Evolutionary conservation across 495 filamentous ascomycete genomes (phyloP), one percentile per base, ranked within the genome.

Genomic region (Penicillium verhagenii): DNA sequence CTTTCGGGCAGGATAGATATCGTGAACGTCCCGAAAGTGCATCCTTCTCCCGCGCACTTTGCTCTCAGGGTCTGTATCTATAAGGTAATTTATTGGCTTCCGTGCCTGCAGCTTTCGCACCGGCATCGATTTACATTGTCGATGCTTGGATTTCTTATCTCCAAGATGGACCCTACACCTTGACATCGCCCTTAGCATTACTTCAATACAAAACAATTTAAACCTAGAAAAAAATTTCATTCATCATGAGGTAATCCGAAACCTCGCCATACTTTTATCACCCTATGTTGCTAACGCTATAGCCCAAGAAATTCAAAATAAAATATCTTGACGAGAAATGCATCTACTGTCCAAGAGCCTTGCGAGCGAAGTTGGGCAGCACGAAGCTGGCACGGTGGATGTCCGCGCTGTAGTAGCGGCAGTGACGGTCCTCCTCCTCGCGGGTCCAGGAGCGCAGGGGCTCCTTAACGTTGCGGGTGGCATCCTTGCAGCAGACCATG

Each of bases 401-500:
- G 65, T 90, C 87, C 64, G 87, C 80, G 76, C 93, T 97, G 80
- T 97, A 97, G 83, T 99, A 99, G 68, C 83, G 79, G 86, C 88
- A 96, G 47, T 90, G 77, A 75, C 88, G 87, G 65, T 87, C 85
- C 82, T 99, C 95, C 74, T 97, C 92, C 75, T 97, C 92, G 54
- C 77, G 72, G 49, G 82, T 75, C 84, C 89, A 94, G 50, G 72
- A 74, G 64, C 95, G 87, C 25, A 96, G 58, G 33, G 95, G 95
- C 72, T 85, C 86, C 66, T 78, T 87, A 53, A 97, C 83, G 75
- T 99, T 84, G 68, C 87, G 84, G 59, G 69, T 82, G 61, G 84
- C 79, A 68, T 97, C 94, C 84, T 97, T 97, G 85, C 81, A 89
- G 86, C 94, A 97, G 59, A 99, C 90, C 91, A 97, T 96, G 86